These are phyloP conservation scores for Mycena alexandri DNA, from an alignment of 768 basidiomycete genomes.

Conservation along the genomic window DNA sequence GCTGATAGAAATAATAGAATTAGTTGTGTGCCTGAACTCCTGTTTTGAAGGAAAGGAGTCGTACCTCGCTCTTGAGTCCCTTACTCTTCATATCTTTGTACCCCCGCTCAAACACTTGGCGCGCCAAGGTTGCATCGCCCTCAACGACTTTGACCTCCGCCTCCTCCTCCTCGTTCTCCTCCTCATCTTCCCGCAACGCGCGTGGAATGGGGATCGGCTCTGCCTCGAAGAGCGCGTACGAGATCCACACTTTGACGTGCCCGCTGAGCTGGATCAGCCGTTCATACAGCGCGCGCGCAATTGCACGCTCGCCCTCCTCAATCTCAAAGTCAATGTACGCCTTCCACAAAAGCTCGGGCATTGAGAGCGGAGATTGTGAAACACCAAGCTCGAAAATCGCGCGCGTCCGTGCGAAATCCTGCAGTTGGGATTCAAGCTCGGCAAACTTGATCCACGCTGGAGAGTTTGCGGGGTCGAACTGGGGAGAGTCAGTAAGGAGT, in stretches of 20 bases:
- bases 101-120: slow-evolving; percentile 86
- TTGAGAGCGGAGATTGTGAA: slow-evolving; percentile 85
- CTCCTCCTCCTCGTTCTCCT: slow-evolving; percentile 73
- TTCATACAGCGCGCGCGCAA: slow-evolving; percentile 89
- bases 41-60: slow-evolving; percentile 34
- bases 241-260: slow-evolving; percentile 98
- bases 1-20: slow-evolving; percentile 59
- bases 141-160: slow-evolving; percentile 73
- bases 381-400: slow-evolving; percentile 95
- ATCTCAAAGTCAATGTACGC: slow-evolving; percentile 98
- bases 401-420: slow-evolving; percentile 89
- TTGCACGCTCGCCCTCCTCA: slow-evolving; percentile 91
- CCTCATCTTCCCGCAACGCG: slow-evolving; percentile 77
- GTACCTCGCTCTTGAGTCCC: slow-evolving; percentile 89
- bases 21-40: slow-evolving; percentile 1
- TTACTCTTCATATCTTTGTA: slow-evolving; percentile 89
- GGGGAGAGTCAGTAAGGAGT: slow-evolving; percentile 10
- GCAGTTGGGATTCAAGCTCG: slow-evolving; percentile 88
- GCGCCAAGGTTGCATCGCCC: slow-evolving; percentile 77
- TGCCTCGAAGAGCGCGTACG: slow-evolving; percentile 93
- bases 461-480: slow-evolving; percentile 92
- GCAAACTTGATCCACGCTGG: slow-evolving; percentile 97
- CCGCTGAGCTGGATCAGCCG: slow-evolving; percentile 87
- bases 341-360: slow-evolving; percentile 96
- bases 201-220: slow-evolving; percentile 77